Conservation (phyloP, 140 eudicot genomes). For the Artemisia princeps region DNA sequence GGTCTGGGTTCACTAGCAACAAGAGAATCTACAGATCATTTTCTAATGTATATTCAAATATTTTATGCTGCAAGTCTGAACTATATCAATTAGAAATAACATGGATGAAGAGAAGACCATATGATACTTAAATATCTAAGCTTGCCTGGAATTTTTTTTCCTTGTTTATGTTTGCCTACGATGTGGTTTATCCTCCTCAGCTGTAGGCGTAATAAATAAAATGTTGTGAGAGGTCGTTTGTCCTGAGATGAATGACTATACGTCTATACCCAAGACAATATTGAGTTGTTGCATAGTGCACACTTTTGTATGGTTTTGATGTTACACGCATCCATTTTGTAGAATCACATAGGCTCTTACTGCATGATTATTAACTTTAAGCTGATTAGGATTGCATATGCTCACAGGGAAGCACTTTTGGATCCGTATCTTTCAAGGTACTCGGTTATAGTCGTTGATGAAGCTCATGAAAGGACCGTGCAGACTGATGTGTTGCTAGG, state of each 20-base stretch:
- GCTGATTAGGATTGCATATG: not conserved
- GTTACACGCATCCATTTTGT: not conserved
- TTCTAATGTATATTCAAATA: not conserved
- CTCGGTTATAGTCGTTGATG: constrained; percentile 85
- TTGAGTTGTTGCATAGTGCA: not conserved
- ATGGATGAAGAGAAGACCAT: not conserved
- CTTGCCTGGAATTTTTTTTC: no score
- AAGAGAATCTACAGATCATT: no score
- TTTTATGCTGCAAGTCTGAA: constrained; percentile 7
- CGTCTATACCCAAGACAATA: not conserved
- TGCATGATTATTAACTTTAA: not conserved
- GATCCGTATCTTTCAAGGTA: constrained; percentile 81
- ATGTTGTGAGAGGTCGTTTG: not conserved
- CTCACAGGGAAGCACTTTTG: constrained; percentile 83
- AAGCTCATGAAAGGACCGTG: constrained; percentile 92
- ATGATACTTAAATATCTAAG: not conserved
- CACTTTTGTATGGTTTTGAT: not conserved
- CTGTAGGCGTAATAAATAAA: no score
- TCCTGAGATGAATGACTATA: not conserved
- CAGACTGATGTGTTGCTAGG: constrained; percentile 95
- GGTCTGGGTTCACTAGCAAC: no score
- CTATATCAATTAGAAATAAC: not conserved
- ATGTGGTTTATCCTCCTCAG: no score
- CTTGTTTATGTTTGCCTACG: no score
- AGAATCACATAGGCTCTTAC: constrained; percentile 1